Conservation (phyloP, 352 stramenopile species). For the Phytophthora pseudosyringae region DNA sequence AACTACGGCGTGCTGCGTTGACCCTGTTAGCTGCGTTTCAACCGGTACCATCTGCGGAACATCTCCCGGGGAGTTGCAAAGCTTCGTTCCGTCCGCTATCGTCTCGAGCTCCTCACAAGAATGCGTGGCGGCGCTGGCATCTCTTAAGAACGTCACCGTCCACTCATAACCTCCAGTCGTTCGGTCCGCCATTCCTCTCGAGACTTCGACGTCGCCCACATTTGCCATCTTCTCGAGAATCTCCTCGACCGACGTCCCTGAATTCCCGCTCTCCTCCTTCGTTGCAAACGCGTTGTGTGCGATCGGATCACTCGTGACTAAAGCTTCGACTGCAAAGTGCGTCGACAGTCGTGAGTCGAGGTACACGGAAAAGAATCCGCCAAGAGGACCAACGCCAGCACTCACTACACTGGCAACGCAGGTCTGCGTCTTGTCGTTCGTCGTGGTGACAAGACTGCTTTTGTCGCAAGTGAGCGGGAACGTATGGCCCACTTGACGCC, state of each 20-base stretch:
- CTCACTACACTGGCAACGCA: constrained; percentile 39
- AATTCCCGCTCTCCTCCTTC: constrained; percentile 87
- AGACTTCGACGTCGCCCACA: constrained; percentile 94
- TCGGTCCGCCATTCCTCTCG: constrained; percentile 82
- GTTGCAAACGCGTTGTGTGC: constrained; percentile 93
- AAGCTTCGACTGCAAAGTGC: background rate
- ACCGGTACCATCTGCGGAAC: constrained; percentile 82
- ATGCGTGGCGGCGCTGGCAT: constrained; percentile 51
- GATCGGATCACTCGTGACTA: constrained; percentile 1
- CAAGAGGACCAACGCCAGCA: constrained; percentile 84
- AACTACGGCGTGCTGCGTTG: constrained; percentile 32
- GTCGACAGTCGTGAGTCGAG: constrained; percentile 78
- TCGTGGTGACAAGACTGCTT: constrained; percentile 62
- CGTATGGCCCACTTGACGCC: constrained; percentile 95
- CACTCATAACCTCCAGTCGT: constrained; percentile 94
- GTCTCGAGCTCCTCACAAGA: constrained; percentile 68
- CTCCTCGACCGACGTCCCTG: constrained; percentile 94
- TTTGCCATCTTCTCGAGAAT: constrained; percentile 95
- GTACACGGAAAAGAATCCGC: constrained; percentile 91
- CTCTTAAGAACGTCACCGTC: constrained; percentile 95
- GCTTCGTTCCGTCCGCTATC: constrained; percentile 49
- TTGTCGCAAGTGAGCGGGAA: constrained; percentile 58
- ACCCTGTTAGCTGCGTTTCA: constrained; percentile 36
- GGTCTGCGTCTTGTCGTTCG: constrained; percentile 53
- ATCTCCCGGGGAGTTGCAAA: constrained; percentile 95